These are phyloP conservation scores for Tricholoma terreum DNA, from an alignment of 768 basidiomycete genomes.

Conservation along the genomic window DNA sequence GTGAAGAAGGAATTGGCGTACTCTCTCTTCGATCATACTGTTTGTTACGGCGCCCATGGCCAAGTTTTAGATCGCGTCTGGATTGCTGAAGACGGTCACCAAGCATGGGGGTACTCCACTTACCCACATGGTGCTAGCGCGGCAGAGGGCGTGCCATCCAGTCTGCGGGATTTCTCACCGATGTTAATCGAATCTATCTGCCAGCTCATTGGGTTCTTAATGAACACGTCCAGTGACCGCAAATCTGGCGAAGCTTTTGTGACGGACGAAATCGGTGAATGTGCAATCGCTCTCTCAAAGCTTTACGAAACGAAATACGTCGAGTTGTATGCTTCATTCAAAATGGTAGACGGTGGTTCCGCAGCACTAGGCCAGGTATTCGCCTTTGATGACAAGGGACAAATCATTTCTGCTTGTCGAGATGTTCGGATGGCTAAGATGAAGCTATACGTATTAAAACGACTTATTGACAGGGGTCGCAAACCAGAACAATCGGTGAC, in stretches of 20 bases:
- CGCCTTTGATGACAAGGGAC: slow-evolving; percentile 1
- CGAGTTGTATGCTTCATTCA: slow-evolving; percentile 4
- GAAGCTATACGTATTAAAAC: too few relatives aligned
- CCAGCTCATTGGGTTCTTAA: slow-evolving; percentile 4
- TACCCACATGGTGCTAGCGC: background rate
- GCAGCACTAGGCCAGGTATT: slow-evolving; percentile 5
- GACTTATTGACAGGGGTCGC: too few relatives aligned
- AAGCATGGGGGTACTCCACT: background rate
- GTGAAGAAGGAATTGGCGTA: slow-evolving; percentile 2
- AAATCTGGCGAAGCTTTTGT: slow-evolving; percentile 1
- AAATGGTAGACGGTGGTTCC: background rate
- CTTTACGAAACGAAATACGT: background rate
- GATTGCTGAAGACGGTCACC: slow-evolving; percentile 4
- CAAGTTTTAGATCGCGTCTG: slow-evolving; percentile 6
- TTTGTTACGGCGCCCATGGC: slow-evolving; percentile 2
- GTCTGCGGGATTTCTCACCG: slow-evolving; percentile 1
- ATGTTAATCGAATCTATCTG: slow-evolving; percentile 2
- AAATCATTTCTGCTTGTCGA: too few relatives aligned
- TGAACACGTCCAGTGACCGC: slow-evolving; percentile 1
- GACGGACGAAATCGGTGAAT: slow-evolving; percentile 1
- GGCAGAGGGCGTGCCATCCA: background rate
- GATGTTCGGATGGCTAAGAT: too few relatives aligned
- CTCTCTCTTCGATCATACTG: slow-evolving; percentile 3
- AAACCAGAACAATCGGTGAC: too few relatives aligned
- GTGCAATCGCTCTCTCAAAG: background rate